These are phyloP conservation scores for Knufia petricola DNA, from an alignment of 2,329 filamentous ascomycete species.

Conservation along the genomic window DNA sequence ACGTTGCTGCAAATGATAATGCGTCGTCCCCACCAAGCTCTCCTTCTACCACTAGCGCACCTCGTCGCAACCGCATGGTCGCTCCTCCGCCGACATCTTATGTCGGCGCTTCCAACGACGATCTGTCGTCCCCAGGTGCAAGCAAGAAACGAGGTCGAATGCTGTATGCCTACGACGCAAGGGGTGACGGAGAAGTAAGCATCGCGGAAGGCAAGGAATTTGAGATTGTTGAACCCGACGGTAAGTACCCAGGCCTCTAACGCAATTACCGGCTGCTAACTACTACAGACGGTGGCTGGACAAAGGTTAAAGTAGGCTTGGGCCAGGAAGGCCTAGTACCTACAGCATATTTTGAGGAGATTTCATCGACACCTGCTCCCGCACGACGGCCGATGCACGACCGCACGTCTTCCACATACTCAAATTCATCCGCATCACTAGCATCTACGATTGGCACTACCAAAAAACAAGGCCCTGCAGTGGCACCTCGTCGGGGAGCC, in stretches of 20 bases:
- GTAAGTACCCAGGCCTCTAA: conserved; percentile 45
- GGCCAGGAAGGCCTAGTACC: conserved; percentile 75
- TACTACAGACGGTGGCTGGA: conserved; percentile 76
- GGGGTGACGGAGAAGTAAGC: conserved; percentile 68
- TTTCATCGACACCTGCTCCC: conserved; percentile 30
- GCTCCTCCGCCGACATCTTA: conserved; percentile 82
- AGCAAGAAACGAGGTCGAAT: conserved; percentile 68
- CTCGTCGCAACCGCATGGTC: conserved; percentile 61
- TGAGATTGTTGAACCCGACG: conserved; percentile 71
- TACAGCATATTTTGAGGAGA: conserved; percentile 68
- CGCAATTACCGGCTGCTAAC: not conserved
- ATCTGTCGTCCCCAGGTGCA: conserved; percentile 12
- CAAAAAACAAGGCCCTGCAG: conserved; percentile 85
- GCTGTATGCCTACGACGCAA: conserved; percentile 78
- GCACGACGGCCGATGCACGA: conserved; percentile 19
- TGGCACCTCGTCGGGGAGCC: conserved; percentile 79
- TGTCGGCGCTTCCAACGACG: conserved; percentile 47
- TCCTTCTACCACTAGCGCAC: conserved; percentile 23
- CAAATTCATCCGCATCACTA: conserved; percentile 64
- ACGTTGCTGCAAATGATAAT: conserved; percentile 37
- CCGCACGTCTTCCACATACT: conserved; percentile 66
- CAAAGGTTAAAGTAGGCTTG: conserved; percentile 65
- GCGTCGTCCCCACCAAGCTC: conserved; percentile 31
- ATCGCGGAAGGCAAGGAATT: conserved; percentile 73
- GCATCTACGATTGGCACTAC: conserved; percentile 40